Base-by-base conservation (phyloP, 2,329 filamentous ascomycete species). In the Penicillium sp. region DNA sequence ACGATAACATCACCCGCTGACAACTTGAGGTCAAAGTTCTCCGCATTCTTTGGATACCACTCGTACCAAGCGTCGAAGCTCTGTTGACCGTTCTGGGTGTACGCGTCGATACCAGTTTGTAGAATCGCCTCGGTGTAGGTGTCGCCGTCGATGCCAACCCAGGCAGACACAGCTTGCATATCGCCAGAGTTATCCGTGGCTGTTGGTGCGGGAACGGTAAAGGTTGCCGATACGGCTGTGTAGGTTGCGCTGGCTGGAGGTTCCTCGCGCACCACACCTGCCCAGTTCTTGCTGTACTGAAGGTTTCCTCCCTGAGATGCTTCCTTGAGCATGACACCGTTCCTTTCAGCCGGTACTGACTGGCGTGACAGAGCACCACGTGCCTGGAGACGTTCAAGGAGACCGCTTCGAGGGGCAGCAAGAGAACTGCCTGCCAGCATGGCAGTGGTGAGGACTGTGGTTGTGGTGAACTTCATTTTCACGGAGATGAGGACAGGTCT, bases 61-160 rank as follows among this genome's bases (percentile, higher is more conserved):
- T 83, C 80, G 59, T 80, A 83, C 79, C 80, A 83, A 14, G 79
- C 77, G 48, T 79, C 75, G 58, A 76, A 83, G 6, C 63, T 69
- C n/a, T 53, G 48, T 13, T 63, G 33, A 7, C 62, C 65, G n/a
- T 70, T 66, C n/a, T 73, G 59, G 35, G 77, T 66, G 43, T 74
- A 76, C 62, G 80, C 80, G 64, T 82, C 80, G 30, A 83, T 66
- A 28, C 80, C 80, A 1, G 79, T 78, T 62, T 82, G 80, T 4
- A 83, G 67, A 45, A 82, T 81, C 7, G 79, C 77, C 2, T 68
- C 70, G 14, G 61, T 62, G 64, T 78, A 82, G 4, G 78, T 80
- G 57, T 82, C 78, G 11, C 81, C 81, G 51, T 83, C 81, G 48
- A 84, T 83, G 19, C 80, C 80, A 8, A 83, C 79, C 80, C 79